Evolutionary conservation across 176 grass and related monocot genomes (phyloP).

Genomic region (Ananas comosus): DNA sequence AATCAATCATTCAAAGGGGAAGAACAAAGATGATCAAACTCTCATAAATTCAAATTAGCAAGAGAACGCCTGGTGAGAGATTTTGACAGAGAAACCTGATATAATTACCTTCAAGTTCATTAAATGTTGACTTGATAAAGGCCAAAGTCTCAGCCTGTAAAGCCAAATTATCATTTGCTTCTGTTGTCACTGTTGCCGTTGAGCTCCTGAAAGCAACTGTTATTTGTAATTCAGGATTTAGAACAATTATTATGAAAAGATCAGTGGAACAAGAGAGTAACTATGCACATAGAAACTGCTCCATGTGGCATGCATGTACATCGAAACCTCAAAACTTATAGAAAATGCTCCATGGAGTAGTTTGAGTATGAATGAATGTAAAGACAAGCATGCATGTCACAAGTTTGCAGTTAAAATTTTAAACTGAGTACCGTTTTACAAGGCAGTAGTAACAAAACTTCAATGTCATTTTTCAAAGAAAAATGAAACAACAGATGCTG

Average conservation of each 20-base stretch:
- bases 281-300: no score
- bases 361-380: no score
- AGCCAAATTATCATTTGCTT: not conserved
- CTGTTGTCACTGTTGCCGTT: not conserved
- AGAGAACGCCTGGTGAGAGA: not conserved
- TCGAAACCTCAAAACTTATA: no score
- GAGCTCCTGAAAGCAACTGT: conserved; percentile 11
- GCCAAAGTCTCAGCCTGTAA: conserved; percentile 26
- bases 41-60: not conserved
- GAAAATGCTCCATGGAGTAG: no score
- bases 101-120: conserved; percentile 28
- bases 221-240: not conserved
- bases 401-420: no score
- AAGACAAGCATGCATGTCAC: no score
- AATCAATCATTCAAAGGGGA: not conserved
- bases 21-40: not conserved
- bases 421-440: no score
- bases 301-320: no score
- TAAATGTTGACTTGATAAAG: conserved; percentile 48
- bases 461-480: no score
- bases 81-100: conserved; percentile 1
- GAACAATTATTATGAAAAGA: not conserved
- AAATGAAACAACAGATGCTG: no score
- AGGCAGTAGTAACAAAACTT: no score
- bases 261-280: no score